Conservation (phyloP, 1,284 basidiomycete species). For the Cryptococcus depauperatus region DNA sequence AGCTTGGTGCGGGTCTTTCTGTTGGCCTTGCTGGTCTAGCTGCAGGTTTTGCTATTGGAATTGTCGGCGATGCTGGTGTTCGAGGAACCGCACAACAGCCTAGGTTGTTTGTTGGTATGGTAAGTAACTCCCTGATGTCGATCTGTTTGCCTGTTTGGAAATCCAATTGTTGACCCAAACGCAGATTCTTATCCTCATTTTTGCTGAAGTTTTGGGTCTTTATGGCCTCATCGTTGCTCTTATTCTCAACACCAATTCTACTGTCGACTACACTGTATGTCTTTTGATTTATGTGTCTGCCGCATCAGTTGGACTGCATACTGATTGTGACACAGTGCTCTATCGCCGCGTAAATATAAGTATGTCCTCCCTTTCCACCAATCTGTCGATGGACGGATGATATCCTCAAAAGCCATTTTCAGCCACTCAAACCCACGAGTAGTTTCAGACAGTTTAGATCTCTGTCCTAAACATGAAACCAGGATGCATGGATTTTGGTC, state of each 20-base stretch:
- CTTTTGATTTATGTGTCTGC: neutral
- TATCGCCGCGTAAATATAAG: neutral
- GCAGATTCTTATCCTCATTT: slow-evolving; percentile 82
- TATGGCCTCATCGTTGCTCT: slow-evolving; percentile 53
- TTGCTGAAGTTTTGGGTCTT: slow-evolving; percentile 76
- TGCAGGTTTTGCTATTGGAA: slow-evolving; percentile 85
- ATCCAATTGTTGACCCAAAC: neutral
- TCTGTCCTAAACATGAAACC: too few species aligned
- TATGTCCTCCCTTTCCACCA: too few species aligned
- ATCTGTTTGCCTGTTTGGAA: neutral
- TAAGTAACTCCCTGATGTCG: slow-evolving; percentile 10
- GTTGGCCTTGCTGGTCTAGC: slow-evolving; percentile 83
- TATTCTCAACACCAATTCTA: slow-evolving; percentile 50
- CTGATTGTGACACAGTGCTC: neutral
- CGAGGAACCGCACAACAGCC: slow-evolving; percentile 85
- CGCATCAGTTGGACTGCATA: neutral
- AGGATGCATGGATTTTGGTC: too few species aligned
- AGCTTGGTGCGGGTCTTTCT: slow-evolving; percentile 79
- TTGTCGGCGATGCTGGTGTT: slow-evolving; percentile 93
- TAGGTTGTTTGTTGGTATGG: slow-evolving; percentile 71
- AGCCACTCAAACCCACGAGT: too few species aligned
- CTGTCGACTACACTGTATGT: slow-evolving; percentile 30
- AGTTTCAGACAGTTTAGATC: too few species aligned
- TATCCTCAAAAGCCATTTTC: too few species aligned
- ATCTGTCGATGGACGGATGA: too few species aligned